A percentile compares a stretch with the other conserved stretches of the same genome.
phyloP scores from a whole-genome alignment of 352 stramenopile species.

The Globisporangium solare region DNA sequence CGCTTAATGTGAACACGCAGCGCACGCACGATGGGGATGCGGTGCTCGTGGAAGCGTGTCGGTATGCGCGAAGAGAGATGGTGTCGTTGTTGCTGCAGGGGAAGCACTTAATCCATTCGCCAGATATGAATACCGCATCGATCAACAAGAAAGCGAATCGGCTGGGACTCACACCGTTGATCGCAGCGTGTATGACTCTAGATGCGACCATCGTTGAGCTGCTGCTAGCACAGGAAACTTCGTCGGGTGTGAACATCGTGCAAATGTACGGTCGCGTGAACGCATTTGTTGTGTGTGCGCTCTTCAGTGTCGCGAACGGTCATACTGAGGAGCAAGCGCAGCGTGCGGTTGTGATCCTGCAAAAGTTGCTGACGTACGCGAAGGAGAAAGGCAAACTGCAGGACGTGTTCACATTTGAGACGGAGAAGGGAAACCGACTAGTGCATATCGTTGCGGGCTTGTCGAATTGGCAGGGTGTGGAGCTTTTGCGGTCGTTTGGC shows the following conservation, averaged over 20 bases:
- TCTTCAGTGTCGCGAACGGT: constrained; percentile 55
- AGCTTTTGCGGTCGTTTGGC: constrained; percentile 29
- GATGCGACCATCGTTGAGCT: constrained; percentile 29
- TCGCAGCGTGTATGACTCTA: constrained; percentile 59
- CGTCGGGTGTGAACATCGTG: constrained; percentile 24
- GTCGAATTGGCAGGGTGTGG: constrained; percentile 40
- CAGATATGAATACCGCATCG: constrained; percentile 31
- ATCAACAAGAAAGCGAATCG: constrained; percentile 35
- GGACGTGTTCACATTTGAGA: constrained; percentile 31
- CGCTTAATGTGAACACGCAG: constrained; percentile 33
- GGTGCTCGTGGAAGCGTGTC: constrained; percentile 50
- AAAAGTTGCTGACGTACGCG: constrained; percentile 32
- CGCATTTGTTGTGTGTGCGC: constrained; percentile 30
- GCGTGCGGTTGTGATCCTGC: constrained; percentile 31
- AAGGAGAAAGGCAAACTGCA: constrained; percentile 25
- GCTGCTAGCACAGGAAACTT: constrained; percentile 20
- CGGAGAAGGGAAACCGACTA: constrained; percentile 38
- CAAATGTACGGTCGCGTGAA: constrained; percentile 38
- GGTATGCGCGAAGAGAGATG: constrained; percentile 47
- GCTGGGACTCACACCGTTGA: constrained; percentile 34
- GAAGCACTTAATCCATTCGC: background rate
- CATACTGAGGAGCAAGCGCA: constrained; percentile 38
- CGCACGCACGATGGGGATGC: constrained; percentile 29
- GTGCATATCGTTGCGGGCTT: constrained; percentile 47
- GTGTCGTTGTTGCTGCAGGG: constrained; percentile 23